Evolutionary conservation across 495 filamentous ascomycete species (phyloP), one percentile per base, ranked within the genome.

Genomic region (Aspergillus sclerotioniger): DNA sequence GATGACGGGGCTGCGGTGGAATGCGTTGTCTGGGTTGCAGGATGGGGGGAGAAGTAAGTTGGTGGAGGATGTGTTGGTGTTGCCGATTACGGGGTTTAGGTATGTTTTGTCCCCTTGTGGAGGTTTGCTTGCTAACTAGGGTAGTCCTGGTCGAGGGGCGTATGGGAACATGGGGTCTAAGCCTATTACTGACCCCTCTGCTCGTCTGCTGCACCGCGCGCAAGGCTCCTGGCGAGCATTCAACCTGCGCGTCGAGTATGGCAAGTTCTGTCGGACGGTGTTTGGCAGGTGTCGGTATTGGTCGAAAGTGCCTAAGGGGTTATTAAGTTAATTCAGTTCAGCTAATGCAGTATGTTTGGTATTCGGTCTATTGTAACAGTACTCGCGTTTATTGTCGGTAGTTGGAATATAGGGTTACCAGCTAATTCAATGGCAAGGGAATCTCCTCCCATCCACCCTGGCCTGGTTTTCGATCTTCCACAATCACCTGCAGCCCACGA

Each of bases 51-150:
- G 3, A 25, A 62, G 46, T 8, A 66, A 66, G 31, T 13, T 45
- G 15, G 57, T 66, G 0, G 63, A 53, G 3, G 63, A 62, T 21
- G 59, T 66, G 5, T 15, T 66, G 4, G 52, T 66, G 2, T 51
- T 66, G 8, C 63, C 63, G 0, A 66, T 66, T 13, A 66, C 63
- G 0, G 63, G 63, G 0, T 66, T 66, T 25, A 66, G 62, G 62
- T 64, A 43, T 20, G 57, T 56, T 6, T 29, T 9, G 15, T 8
- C 0, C 31, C 35, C 25, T 8, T 9, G 45, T 9, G 28, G 12
- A 9, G 16, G 0, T 28, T 29, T 25, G 3, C 13, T 19, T 35
- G 21, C 50, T 54, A 17, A 53, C 44, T 1, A 4, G 33, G 5
- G 12, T 13, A 64, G 59, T 45, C 63, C 63, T 1, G 59, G 59